A percentile compares a stretch with the other conserved stretches of the same genome.
Evolutionary conservation across 768 basidiomycete species (phyloP).

Genomic region (Pholiota conissans): DNA sequence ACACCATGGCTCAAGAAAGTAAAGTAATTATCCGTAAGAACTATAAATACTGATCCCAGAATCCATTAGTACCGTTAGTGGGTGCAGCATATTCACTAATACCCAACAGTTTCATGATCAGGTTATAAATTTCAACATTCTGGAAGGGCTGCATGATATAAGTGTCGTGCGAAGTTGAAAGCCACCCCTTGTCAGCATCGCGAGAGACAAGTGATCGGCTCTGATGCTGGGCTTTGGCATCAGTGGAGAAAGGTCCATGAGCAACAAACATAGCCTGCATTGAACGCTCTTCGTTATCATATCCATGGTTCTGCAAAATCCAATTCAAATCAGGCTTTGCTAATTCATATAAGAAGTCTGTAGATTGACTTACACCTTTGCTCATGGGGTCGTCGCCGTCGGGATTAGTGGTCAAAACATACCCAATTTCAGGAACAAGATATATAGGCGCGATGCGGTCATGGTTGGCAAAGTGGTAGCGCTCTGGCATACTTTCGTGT

Average conservation of each 20-base stretch:
- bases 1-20: not conserved
- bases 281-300: slow-evolving; percentile 72
- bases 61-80: slow-evolving; percentile 78
- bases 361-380: slow-evolving; percentile 65
- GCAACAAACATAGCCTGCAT: slow-evolving; percentile 94
- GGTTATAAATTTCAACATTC: slow-evolving; percentile 85
- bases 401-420: slow-evolving; percentile 67
- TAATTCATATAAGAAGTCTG: not conserved
- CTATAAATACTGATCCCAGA: slow-evolving; percentile 81
- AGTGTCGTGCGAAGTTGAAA: slow-evolving; percentile 60
- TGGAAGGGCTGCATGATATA: slow-evolving; percentile 82
- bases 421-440: slow-evolving; percentile 79
- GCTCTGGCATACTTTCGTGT: slow-evolving; percentile 75
- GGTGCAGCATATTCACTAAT: slow-evolving; percentile 53
- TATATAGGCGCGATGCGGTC: slow-evolving; percentile 88
- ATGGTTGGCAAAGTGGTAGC: slow-evolving; percentile 73
- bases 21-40: not conserved
- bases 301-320: slow-evolving; percentile 77
- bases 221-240: slow-evolving; percentile 59
- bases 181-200: slow-evolving; percentile 52
- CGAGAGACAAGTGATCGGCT: slow-evolving; percentile 16
- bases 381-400: slow-evolving; percentile 62
- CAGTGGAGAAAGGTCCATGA: slow-evolving; percentile 82
- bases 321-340: not conserved
- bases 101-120: slow-evolving; percentile 74